These are phyloP conservation scores for Globomyces pollinis-pini DNA, from an alignment of 192 early-diverging fungal genomes.

Conservation along the genomic window DNA sequence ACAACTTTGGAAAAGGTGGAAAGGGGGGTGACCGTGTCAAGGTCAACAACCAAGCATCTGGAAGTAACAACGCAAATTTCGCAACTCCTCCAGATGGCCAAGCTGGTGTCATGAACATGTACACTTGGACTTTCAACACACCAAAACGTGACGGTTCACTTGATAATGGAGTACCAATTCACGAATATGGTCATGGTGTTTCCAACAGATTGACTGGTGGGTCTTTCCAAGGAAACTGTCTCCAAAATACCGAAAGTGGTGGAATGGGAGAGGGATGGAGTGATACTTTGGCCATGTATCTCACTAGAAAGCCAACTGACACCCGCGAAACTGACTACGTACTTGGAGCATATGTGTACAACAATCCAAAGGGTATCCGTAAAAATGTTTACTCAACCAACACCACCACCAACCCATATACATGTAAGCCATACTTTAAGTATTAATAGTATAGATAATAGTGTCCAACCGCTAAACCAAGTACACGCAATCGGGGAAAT, in stretches of 20 bases:
- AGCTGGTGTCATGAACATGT: constrained; percentile 20
- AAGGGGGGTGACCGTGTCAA: constrained; percentile 38
- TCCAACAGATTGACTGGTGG: constrained; percentile 30
- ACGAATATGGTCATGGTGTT: constrained; percentile 32
- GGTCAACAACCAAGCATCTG: constrained; percentile 27
- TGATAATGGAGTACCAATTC: constrained; percentile 4
- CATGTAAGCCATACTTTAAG: too few species aligned
- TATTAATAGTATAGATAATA: too few species aligned
- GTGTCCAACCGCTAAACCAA: constrained; percentile 22
- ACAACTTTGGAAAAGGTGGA: constrained; percentile 52
- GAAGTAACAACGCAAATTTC: constrained; percentile 45
- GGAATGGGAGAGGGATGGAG: constrained; percentile 28
- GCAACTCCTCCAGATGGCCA: constrained; percentile 43
- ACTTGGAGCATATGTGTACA: not conserved
- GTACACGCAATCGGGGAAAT: constrained; percentile 55
- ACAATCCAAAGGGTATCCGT: constrained; percentile 29
- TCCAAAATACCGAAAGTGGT: constrained; percentile 20
- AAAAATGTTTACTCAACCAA: constrained; percentile 41
- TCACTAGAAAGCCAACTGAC: not conserved
- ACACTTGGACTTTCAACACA: constrained; percentile 16
- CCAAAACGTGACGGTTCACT: constrained; percentile 45
- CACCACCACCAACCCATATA: constrained; percentile 52
- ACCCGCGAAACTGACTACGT: not conserved
- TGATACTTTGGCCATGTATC: constrained; percentile 16
- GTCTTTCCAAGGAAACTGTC: constrained; percentile 14